Evolutionary conservation across 495 filamentous ascomycete genomes (phyloP).

Genomic region (Penicillium nucicola): DNA sequence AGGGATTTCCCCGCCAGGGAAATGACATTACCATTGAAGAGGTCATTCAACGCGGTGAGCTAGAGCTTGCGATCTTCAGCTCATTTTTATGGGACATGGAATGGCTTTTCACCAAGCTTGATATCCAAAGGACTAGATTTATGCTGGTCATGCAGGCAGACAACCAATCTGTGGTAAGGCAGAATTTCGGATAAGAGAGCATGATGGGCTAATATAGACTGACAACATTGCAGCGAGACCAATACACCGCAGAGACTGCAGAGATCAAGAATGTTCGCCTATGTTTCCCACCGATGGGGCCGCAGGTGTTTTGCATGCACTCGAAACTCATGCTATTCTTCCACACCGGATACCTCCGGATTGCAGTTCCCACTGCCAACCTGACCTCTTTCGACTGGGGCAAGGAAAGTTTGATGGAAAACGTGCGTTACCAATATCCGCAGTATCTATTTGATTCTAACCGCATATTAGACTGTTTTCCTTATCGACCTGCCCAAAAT

Average conservation of each 20-base stretch:
- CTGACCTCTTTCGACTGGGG: slow-evolving; percentile 83
- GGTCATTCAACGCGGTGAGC: slow-evolving; percentile 67
- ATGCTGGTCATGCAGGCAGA: slow-evolving; percentile 69
- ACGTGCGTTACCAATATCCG: slow-evolving; percentile 39
- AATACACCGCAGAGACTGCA: slow-evolving; percentile 46
- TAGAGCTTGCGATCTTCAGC: slow-evolving; percentile 77
- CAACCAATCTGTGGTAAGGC: slow-evolving; percentile 48
- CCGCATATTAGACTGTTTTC: slow-evolving; percentile 58
- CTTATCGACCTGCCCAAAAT: slow-evolving; percentile 75
- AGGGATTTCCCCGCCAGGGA: slow-evolving; percentile 48
- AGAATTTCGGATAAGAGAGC: not conserved
- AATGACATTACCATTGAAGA: slow-evolving; percentile 91
- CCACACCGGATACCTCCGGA: slow-evolving; percentile 61
- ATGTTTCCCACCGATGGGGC: slow-evolving; percentile 76
- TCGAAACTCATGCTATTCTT: slow-evolving; percentile 86
- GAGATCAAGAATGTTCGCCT: slow-evolving; percentile 57
- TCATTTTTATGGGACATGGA: slow-evolving; percentile 82
- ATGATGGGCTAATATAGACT: not conserved
- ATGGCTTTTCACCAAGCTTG: slow-evolving; percentile 65
- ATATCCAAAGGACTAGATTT: slow-evolving; percentile 51
- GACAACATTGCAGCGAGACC: slow-evolving; percentile 20
- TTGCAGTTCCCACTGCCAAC: slow-evolving; percentile 81
- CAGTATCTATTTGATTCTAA: not conserved
- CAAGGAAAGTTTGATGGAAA: slow-evolving; percentile 74
- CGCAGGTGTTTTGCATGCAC: slow-evolving; percentile 71